phyloP scores from a whole-genome alignment of 768 basidiomycete genomes.

The Suillus sp. region DNA sequence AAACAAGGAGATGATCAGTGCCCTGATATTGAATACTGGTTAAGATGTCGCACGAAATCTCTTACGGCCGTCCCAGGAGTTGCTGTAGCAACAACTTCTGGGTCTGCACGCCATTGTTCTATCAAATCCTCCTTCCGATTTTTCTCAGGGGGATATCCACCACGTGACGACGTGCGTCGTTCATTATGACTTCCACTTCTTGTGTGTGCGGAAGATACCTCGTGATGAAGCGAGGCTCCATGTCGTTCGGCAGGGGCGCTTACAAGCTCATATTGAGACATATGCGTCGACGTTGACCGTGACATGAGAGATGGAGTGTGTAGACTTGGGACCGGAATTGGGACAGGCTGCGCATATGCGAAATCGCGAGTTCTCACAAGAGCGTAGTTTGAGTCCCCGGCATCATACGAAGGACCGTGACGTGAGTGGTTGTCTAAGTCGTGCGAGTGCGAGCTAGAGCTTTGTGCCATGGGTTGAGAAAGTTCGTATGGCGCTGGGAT shows the following conservation, averaged over 20 bases:
- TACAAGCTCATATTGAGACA: slow-evolving; percentile 36
- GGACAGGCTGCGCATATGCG: slow-evolving; percentile 25
- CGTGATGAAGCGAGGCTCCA: slow-evolving; percentile 29
- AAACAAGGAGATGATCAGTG: slow-evolving; percentile 14
- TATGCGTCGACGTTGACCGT: slow-evolving; percentile 28
- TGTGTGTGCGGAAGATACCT: slow-evolving; percentile 22
- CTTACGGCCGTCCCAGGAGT: slow-evolving; percentile 26
- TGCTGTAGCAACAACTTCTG: slow-evolving; percentile 22
- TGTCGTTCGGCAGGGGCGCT: slow-evolving; percentile 24
- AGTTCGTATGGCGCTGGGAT: slow-evolving; percentile 27
- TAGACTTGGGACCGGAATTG: slow-evolving; percentile 14
- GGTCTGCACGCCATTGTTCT: slow-evolving; percentile 36
- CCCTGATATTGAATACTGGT: slow-evolving; percentile 13
- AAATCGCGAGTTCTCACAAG: slow-evolving; percentile 32
- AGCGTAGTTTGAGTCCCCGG: slow-evolving; percentile 16
- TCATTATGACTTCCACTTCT: slow-evolving; percentile 30
- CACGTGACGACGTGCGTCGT: slow-evolving; percentile 20
- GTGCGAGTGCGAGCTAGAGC: slow-evolving; percentile 19
- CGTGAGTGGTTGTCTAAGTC: slow-evolving; percentile 20
- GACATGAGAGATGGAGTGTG: slow-evolving; percentile 29
- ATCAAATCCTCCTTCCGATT: slow-evolving; percentile 30
- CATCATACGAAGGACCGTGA: neutral
- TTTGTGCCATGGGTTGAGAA: slow-evolving; percentile 17
- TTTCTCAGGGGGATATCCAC: slow-evolving; percentile 21
- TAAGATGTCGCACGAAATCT: slow-evolving; percentile 4